Evolutionary conservation across 805 yeast genomes (phyloP), one percentile per base, ranked within the genome.

Genomic region (Kuraishia ogatae): DNA sequence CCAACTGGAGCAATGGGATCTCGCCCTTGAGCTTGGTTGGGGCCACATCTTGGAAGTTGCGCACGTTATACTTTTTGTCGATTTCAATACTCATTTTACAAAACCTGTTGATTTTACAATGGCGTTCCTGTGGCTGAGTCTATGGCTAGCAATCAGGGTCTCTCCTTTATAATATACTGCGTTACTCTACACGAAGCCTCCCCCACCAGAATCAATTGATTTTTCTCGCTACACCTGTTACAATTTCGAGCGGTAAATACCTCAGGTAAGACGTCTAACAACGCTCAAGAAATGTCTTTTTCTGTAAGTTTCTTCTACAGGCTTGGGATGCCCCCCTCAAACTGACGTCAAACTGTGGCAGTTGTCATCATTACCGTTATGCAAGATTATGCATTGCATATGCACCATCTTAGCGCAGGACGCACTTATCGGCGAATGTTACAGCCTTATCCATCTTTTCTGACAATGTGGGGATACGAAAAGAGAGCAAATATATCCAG

Each of bases 31-130:
- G 59, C 39, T 55, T 56, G 24, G 68, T 56, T 17, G 55, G 55
- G 39, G 66, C 62, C 26, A 69, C 66, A 53, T 70, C 67, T 21
- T 53, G 21, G 54, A 71, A 71, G 1, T 71, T 69, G 47, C 71
- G 59, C n/a, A 70, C 57, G 46, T 69, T 68, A 57, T 66, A 67
- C 51, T 64, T 62, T 11, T 53, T 24, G 51, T 67, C 66, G 15
- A 64, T 48, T 21, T 52, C 53, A 35, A 10, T 5, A 15, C n/a
- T 15, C 43, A 35, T 35, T 35, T 8, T 35, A 17, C 17, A 11
- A 35, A 15, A n/a, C n/a, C n/a, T n/a, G n/a, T 35, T 5, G 43
- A 35, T 35, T 6, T 48, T 23, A 17, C 20, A 11, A 22, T 21
- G 22, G 49, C 2, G 24, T 46, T 17, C 19, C 15, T n/a, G 43